Evolutionary conservation across 805 yeast species (phyloP).

Genomic region (Kurtzmaniella cleridarum): DNA sequence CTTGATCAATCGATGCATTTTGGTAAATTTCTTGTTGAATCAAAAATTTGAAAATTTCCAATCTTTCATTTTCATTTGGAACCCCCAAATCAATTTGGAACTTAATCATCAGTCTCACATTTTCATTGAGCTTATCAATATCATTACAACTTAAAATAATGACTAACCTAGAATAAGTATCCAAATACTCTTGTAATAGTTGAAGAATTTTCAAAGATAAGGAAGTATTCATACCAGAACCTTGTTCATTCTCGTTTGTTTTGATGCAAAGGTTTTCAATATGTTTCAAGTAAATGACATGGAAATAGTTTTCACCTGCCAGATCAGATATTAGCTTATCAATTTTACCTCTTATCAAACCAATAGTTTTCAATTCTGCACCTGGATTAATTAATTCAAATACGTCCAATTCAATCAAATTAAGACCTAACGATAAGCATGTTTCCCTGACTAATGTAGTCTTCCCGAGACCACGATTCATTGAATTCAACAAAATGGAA

Average conservation of each 20-base stretch:
- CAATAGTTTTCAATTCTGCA: conserved; percentile 74
- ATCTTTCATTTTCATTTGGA: conserved; percentile 75
- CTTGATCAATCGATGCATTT: not conserved
- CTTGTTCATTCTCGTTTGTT: conserved; percentile 52
- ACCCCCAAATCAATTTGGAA: conserved; percentile 75
- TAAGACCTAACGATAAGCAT: conserved; percentile 57
- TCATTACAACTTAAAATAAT: conserved; percentile 65
- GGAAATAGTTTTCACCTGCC: conserved; percentile 13
- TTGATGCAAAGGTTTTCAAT: conserved; percentile 70
- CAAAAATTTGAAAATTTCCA: conserved; percentile 52
- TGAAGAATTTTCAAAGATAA: conserved; percentile 52
- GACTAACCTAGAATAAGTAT: conserved; percentile 38
- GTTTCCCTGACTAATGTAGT: conserved; percentile 53
- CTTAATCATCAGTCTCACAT: conserved; percentile 60
- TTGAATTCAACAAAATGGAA: conserved; percentile 60
- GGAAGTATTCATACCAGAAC: conserved; percentile 34
- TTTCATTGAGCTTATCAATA: conserved; percentile 61
- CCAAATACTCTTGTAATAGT: conserved; percentile 49
- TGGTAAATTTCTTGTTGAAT: conserved; percentile 16
- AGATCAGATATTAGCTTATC: conserved; percentile 53
- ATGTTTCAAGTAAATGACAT: conserved; percentile 60
- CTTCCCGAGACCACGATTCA: conserved; percentile 77
- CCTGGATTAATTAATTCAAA: conserved; percentile 62
- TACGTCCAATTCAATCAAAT: conserved; percentile 65
- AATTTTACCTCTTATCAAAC: conserved; percentile 67